Evolutionary conservation across 2,329 filamentous ascomycete species (phyloP), one percentile per base, ranked within the genome.

Genomic region (Botrytis aclada): DNA sequence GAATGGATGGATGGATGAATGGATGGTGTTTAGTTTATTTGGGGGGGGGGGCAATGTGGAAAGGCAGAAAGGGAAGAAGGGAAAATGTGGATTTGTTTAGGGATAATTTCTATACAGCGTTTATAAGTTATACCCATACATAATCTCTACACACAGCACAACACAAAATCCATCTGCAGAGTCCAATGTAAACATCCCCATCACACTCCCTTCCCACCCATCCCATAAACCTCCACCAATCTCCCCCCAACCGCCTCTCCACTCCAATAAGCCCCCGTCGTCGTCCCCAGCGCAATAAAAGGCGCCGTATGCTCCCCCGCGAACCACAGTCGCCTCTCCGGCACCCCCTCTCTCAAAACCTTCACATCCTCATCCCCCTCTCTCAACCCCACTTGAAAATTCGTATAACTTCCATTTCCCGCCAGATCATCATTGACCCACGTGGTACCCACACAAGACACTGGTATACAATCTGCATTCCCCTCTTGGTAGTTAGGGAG

Each of bases 271-370:
- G 95, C 95, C 0, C 95, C 95, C 0, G 94, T 97, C 20, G 91
- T 92, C 7, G 95, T 98, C 0, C 95, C 95, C 74, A 98, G 82
- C 18, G 93, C 94, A 41, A 97, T 90, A 83, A 97, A 97, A 7
- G 95, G 94, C 71, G 93, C 91, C 34, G 94, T 97, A 83, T 93
- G 90, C 80, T 93, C 90, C 0, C 91, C 91, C 0, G 91, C 90
- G 80, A 93, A 86, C 91, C 91, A 93, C 2, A 80, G 22, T 43
- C 75, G 73, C 29, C 76, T 74, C 0, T 73, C 77, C 0, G 77
- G 76, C 20, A 61, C 4, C 3, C 70, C 70, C 34, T 81, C 80
- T 34, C 84, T 82, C 47, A 88, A 80, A 20, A 79, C 80, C 54
- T 89, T 86, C 37, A 93, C 86, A 81, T 92, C 89, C 72, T 84